phyloP scores from a whole-genome alignment of 768 basidiomycete genomes.

The Amanita molliuscula region DNA sequence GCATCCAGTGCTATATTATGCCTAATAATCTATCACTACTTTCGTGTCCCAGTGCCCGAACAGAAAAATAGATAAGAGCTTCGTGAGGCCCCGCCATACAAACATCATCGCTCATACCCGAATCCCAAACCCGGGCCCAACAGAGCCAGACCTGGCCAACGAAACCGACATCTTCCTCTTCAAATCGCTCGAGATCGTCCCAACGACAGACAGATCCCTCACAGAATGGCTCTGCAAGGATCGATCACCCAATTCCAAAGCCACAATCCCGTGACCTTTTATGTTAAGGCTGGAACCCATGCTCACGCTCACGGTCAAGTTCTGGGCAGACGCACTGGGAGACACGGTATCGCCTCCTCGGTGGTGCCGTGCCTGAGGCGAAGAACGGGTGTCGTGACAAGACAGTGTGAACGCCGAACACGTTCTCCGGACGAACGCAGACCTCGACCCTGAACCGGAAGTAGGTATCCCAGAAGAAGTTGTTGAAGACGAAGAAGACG shows the following conservation, averaged over 20 bases:
- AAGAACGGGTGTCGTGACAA: background rate
- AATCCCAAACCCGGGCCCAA: background rate
- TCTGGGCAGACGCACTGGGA: background rate
- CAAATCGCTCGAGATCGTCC: constrained; percentile 4
- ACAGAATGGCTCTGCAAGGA: constrained; percentile 2
- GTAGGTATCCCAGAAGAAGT: background rate
- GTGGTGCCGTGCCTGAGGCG: background rate
- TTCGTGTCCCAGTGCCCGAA: background rate
- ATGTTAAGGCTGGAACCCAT: background rate
- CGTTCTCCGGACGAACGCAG: background rate
- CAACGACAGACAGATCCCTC: background rate
- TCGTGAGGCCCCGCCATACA: background rate
- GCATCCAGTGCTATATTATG: too few relatives aligned
- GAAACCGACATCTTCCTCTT: background rate
- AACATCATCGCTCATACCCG: background rate
- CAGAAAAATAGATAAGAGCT: background rate
- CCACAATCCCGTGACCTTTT: background rate
- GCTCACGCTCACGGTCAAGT: background rate
- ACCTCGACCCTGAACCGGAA: background rate
- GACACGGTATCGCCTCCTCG: background rate
- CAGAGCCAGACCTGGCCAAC: background rate
- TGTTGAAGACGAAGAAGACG: background rate
- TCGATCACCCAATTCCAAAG: background rate
- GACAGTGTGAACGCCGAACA: background rate
- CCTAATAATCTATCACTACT: too few relatives aligned